Base-by-base conservation (phyloP, 2,329 filamentous ascomycete genomes). In the Penicillium sp. region DNA sequence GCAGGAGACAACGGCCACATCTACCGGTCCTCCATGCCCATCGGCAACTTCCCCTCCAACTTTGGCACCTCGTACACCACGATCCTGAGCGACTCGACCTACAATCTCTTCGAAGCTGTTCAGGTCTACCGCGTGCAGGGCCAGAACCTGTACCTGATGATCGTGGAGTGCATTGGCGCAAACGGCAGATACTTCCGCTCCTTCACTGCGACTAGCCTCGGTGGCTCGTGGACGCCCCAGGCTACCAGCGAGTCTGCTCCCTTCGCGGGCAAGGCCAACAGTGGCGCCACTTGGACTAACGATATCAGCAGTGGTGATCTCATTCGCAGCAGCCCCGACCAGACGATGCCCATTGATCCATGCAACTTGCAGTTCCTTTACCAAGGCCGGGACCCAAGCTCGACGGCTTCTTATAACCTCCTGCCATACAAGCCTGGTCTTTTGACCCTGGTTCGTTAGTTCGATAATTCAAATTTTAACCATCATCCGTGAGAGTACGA, bases 291-390 rank as follows among this genome's bases (percentile, higher is more conserved):
- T 19, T 89, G 87, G 87, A 87, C 86, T 50, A 84, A 87, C 70
- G 85, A 88, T 60, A 88, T 89, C 70, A 87, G 83, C 68, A 85
- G 88, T 67, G 87, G 87, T 39, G 87, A 89, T 61, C 70, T 89
- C 36, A 67, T 88, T 58, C 81, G 86, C 59, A 78, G 62, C 58
- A 82, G 78, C 65, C 68, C 81, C 2, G 86, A 89, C 65, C 82
- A 89, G 77, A 89, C 85, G 1, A 82, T 87, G 75, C 81, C 83
- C 0, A 69, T 89, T 59, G 84, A 88, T 67, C 77, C 85, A 1
- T 89, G 87, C 77, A 87, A 87, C 69, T 74, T 89, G 67, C 82
- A 87, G 76, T 66, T 88, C 44, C 79, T 89, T 27, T 89, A 87
- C 72, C 87, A 89, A 73, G 87, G 87, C 27, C 73, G 77, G 11